Percentiles rank a stretch among this genome's conserved stretches.
These are phyloP conservation scores for Diversispora eburnea DNA, from an alignment of 192 early-diverging fungal genomes.

Conservation along the genomic window DNA sequence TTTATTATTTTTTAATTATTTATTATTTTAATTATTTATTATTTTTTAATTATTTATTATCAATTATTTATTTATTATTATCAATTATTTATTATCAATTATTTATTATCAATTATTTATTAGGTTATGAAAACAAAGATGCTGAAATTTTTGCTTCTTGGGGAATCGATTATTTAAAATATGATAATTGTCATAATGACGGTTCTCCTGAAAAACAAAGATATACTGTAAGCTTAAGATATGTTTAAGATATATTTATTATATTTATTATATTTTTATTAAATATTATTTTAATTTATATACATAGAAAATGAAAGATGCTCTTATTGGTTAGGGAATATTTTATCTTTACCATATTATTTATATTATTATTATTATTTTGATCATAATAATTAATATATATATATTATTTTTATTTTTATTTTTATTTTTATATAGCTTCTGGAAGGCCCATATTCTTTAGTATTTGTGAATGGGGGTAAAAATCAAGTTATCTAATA, in stretches of 20 bases:
- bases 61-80: too few species aligned
- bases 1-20: not conserved
- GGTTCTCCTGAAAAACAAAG: slow-evolving; percentile 31
- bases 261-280: not conserved
- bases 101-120: not conserved
- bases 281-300: not conserved
- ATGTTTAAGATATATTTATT: not conserved
- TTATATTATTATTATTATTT: not conserved
- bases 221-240: slow-evolving; percentile 34
- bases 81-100: too few species aligned
- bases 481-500: slow-evolving; percentile 17
- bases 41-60: not conserved
- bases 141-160: slow-evolving; percentile 48
- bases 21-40: not conserved
- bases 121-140: slow-evolving; percentile 46
- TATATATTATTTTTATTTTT: not conserved
- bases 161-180: slow-evolving; percentile 61
- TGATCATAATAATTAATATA: not conserved
- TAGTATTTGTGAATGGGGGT: slow-evolving; percentile 50
- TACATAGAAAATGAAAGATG: slow-evolving; percentile 32
- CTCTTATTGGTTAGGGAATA: slow-evolving; percentile 32
- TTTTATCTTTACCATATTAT: too few species aligned
- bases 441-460: slow-evolving; percentile 47
- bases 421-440: slow-evolving; percentile 7
- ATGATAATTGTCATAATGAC: slow-evolving; percentile 56